These are phyloP conservation scores for Cutaneotrichosporon daszewskae DNA, from an alignment of 1,284 basidiomycete species.

Conservation along the genomic window DNA sequence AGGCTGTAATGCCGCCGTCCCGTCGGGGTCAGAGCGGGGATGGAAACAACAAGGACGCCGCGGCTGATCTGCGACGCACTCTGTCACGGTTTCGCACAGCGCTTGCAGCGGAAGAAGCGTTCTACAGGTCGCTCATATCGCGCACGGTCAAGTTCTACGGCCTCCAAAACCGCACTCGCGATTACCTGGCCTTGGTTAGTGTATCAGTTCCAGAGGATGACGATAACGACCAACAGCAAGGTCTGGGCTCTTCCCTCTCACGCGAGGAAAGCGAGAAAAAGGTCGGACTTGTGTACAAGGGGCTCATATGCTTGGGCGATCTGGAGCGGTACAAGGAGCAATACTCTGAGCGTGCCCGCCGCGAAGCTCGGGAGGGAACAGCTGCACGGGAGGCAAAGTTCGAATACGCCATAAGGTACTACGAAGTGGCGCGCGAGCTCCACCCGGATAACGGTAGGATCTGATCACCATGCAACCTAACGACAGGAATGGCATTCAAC, in stretches of 20 bases:
- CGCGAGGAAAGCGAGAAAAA: slow-evolving; percentile 57
- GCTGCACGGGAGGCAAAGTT: slow-evolving; percentile 46
- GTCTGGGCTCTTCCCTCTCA: slow-evolving; percentile 46
- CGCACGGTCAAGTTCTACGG: slow-evolving; percentile 64
- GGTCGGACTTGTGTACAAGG: slow-evolving; percentile 73
- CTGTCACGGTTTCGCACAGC: slow-evolving; percentile 82
- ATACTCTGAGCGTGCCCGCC: slow-evolving; percentile 50
- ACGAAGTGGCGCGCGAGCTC: slow-evolving; percentile 73
- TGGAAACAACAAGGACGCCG: slow-evolving; percentile 42
- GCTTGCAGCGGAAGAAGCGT: slow-evolving; percentile 76
- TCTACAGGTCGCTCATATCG: slow-evolving; percentile 71
- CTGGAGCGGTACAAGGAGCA: slow-evolving; percentile 88
- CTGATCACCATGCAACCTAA: slow-evolving; percentile 18
- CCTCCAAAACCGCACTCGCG: slow-evolving; percentile 15
- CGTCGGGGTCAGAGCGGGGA: slow-evolving; percentile 7
- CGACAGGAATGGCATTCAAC: slow-evolving; percentile 79
- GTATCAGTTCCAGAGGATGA: slow-evolving; percentile 49
- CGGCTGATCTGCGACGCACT: slow-evolving; percentile 75
- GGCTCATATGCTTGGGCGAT: slow-evolving; percentile 86
- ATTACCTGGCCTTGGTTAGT: slow-evolving; percentile 55
- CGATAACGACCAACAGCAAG: slow-evolving; percentile 1
- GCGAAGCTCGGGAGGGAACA: slow-evolving; percentile 21
- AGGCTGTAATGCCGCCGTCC: slow-evolving; percentile 44
- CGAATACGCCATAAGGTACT: slow-evolving; percentile 68
- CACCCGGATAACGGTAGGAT: slow-evolving; percentile 58